A percentile compares a stretch with the other conserved stretches of the same genome.
Evolutionary conservation across 805 yeast species (phyloP).

Genomic region (Metschnikowia anglica): DNA sequence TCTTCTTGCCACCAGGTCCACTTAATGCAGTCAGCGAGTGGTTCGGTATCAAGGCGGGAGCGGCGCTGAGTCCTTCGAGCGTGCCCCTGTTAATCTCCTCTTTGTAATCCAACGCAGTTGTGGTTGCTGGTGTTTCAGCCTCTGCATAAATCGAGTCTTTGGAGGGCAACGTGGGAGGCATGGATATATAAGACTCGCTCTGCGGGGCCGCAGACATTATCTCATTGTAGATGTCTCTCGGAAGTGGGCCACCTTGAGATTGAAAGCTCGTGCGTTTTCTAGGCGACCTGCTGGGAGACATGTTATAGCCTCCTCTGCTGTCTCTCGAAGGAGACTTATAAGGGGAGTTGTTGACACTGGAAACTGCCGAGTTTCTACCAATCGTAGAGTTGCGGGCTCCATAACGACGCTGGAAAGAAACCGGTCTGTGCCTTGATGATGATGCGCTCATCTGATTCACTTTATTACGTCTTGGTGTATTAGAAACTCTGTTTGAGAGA

Average conservation of each 20-base stretch:
- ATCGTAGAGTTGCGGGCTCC: constrained; percentile 22
- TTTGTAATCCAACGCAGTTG: constrained; percentile 4
- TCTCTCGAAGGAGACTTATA: constrained; percentile 22
- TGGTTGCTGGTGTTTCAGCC: constrained; percentile 13
- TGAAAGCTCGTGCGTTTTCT: constrained; percentile 18
- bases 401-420: constrained; percentile 41
- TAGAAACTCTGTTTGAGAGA: constrained; percentile 11
- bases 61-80: constrained; percentile 25
- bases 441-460: constrained; percentile 37
- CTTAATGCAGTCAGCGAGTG: neutral
- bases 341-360: constrained; percentile 38
- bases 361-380: constrained; percentile 29
- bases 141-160: constrained; percentile 30
- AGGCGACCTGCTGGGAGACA: constrained; percentile 25
- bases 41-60: constrained; percentile 24
- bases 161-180: constrained; percentile 45
- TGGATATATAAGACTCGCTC: constrained; percentile 21
- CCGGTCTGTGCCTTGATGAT: constrained; percentile 35
- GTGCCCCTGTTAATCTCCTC: constrained; percentile 23
- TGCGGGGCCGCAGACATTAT: constrained; percentile 28
- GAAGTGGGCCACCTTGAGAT: constrained; percentile 32
- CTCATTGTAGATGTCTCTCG: constrained; percentile 45
- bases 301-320: constrained; percentile 8
- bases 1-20: constrained; percentile 21
- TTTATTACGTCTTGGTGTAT: constrained; percentile 20